These are phyloP conservation scores for Beauveria australis DNA, from an alignment of 2,329 filamentous ascomycete genomes.

Conservation along the genomic window DNA sequence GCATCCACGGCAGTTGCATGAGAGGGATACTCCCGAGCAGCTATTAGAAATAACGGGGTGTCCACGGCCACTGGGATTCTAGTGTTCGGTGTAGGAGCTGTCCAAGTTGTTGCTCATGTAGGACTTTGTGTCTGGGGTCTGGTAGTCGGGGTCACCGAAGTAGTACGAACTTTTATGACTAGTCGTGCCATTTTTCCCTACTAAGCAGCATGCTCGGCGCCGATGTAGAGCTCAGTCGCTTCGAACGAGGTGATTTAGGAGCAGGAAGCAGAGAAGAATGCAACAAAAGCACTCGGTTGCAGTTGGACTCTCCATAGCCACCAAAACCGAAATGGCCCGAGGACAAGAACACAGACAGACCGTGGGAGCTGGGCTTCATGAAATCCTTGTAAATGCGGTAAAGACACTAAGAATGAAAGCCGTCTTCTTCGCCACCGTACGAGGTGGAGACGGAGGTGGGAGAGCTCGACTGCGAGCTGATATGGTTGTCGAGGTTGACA, in stretches of 20 bases:
- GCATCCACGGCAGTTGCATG: too few relatives aligned
- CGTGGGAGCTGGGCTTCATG: conserved; percentile 45
- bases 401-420: conserved; percentile 16
- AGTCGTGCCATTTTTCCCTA: neutral
- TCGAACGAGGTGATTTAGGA: conserved; percentile 42
- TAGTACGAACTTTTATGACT: neutral
- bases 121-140: neutral
- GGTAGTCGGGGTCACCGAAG: neutral
- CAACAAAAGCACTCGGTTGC: conserved; percentile 20
- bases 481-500: conserved; percentile 6
- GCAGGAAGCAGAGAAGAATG: conserved; percentile 32
- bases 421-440: conserved; percentile 44
- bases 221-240: conserved; percentile 27
- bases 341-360: conserved; percentile 41
- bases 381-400: conserved; percentile 45
- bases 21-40: too few relatives aligned
- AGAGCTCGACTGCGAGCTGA: conserved; percentile 4
- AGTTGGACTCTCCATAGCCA: conserved; percentile 14
- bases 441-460: conserved; percentile 39
- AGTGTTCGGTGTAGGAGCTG: neutral
- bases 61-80: neutral
- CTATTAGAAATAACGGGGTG: neutral
- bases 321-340: conserved; percentile 16
- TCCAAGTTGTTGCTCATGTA: neutral
- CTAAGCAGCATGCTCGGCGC: neutral